Conservation (phyloP, 495 filamentous ascomycete species). For the Hypomontagnella submonticulosa region DNA sequence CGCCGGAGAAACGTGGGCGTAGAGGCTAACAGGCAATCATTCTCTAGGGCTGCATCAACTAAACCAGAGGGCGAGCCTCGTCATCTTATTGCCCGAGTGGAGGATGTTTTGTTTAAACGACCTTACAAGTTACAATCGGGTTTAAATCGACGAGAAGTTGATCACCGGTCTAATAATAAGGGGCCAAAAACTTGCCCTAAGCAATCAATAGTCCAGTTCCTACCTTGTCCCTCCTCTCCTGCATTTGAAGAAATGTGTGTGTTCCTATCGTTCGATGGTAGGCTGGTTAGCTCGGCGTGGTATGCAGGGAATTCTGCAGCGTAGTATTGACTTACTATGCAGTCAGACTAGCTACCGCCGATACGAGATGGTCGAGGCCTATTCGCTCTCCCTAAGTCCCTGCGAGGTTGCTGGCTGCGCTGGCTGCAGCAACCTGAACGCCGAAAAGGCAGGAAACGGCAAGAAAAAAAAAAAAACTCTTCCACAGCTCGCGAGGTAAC, state of each 20-base stretch:
- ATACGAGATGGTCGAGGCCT: slow-evolving; percentile 33
- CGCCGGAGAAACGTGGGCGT: not conserved
- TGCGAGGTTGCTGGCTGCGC: slow-evolving; percentile 12
- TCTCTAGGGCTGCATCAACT: no score
- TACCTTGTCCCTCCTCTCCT: not conserved
- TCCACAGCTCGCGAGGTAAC: slow-evolving; percentile 25
- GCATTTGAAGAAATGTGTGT: slow-evolving; percentile 3
- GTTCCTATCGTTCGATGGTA: slow-evolving; percentile 27
- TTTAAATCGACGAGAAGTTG: no score
- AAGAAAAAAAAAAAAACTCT: slow-evolving; percentile 1
- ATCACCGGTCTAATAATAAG: no score
- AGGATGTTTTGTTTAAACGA: no score
- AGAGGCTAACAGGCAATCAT: not conserved
- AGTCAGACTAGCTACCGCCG: slow-evolving; percentile 31
- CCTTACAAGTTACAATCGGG: no score
- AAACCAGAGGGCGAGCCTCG: no score
- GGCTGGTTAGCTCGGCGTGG: slow-evolving; percentile 22
- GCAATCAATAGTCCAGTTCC: slow-evolving; percentile 3
- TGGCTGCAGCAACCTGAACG: not conserved
- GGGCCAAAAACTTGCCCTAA: slow-evolving; percentile 1
- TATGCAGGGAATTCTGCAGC: slow-evolving; percentile 31
- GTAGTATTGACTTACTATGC: slow-evolving; percentile 21
- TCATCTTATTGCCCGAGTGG: no score
- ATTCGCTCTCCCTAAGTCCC: slow-evolving; percentile 5
- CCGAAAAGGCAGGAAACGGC: slow-evolving; percentile 11